Conservation (phyloP, 768 basidiomycete genomes). For the Podaxis carcinomalis region DNA sequence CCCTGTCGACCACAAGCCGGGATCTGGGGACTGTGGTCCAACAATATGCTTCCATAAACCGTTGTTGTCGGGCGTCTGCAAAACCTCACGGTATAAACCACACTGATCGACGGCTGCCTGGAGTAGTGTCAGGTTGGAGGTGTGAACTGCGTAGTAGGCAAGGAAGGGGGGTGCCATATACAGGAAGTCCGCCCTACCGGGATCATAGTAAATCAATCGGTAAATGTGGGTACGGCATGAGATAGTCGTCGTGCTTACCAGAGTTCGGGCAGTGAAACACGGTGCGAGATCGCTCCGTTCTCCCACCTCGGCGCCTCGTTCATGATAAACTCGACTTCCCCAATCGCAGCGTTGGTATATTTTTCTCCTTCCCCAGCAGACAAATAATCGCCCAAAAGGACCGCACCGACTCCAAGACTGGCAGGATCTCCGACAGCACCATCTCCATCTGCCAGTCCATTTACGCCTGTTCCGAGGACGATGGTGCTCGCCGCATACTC, state of each 20-base stretch:
- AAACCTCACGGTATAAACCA: constrained; percentile 31
- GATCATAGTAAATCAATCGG: neutral
- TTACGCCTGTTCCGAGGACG: constrained; percentile 27
- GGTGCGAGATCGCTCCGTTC: constrained; percentile 47
- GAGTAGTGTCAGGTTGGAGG: constrained; percentile 30
- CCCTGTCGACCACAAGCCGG: constrained; percentile 46
- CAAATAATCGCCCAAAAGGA: constrained; percentile 35
- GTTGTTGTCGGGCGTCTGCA: constrained; percentile 21
- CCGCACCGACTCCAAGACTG: constrained; percentile 43
- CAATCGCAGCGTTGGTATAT: constrained; percentile 28
- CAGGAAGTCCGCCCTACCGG: constrained; percentile 42
- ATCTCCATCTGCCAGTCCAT: constrained; percentile 31
- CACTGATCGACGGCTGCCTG: constrained; percentile 34
- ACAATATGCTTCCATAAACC: constrained; percentile 41
- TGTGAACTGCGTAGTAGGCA: constrained; percentile 41
- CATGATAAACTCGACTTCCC: constrained; percentile 30
- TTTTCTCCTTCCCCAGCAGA: constrained; percentile 8
- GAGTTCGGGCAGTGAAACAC: constrained; percentile 30
- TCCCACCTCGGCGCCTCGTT: constrained; percentile 30
- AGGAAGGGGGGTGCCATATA: constrained; percentile 52
- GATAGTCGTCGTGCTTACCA: constrained; percentile 30
- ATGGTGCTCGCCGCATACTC: constrained; percentile 36
- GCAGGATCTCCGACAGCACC: constrained; percentile 45
- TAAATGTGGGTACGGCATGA: neutral
- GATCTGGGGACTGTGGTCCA: constrained; percentile 33